Evolutionary conservation across 148 eudicot species (phyloP).

Genomic region (Silene latifolia): DNA sequence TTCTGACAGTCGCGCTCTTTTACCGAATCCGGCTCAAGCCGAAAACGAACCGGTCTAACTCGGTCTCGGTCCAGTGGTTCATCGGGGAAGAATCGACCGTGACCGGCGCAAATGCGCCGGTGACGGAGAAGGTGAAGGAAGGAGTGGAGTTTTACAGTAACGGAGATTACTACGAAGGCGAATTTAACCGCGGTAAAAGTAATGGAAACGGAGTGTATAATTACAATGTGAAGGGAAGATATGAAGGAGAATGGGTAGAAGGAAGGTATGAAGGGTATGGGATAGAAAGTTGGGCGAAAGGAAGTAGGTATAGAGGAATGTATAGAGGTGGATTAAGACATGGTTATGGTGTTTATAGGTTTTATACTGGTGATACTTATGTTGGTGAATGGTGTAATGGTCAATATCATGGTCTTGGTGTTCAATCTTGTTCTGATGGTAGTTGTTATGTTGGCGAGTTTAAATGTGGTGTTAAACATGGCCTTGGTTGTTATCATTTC

Average conservation of each 20-base stretch:
- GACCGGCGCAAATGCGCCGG: too few relatives aligned
- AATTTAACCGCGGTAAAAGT: constrained; percentile 69
- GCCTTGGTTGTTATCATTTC: constrained; percentile 82
- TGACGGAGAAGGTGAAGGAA: constrained; percentile 30
- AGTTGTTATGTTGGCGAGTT: constrained; percentile 75
- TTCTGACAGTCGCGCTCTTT: constrained; percentile 47
- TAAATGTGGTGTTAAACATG: constrained; percentile 79
- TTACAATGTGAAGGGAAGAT: constrained; percentile 71
- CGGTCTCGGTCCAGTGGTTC: constrained; percentile 78
- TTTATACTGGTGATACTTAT: constrained; percentile 73
- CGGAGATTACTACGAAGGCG: constrained; percentile 89
- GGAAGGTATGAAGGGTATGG: constrained; percentile 87
- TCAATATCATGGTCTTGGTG: constrained; percentile 76
- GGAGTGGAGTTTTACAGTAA: constrained; percentile 75
- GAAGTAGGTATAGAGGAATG: constrained; percentile 75
- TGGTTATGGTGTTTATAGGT: constrained; percentile 74
- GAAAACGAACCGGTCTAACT: constrained; percentile 24
- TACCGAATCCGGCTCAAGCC: constrained; percentile 22
- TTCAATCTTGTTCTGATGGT: constrained; percentile 74
- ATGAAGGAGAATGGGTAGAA: constrained; percentile 96
- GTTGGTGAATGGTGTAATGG: constrained; percentile 87
- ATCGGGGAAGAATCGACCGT: constrained; percentile 40
- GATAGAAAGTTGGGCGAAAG: constrained; percentile 84
- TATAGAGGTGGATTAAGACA: constrained; percentile 76
- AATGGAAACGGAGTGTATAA: constrained; percentile 85